A percentile compares a stretch with the other conserved stretches of the same genome.
phyloP scores from a whole-genome alignment of 208 protist species.

The Leptomonas pyrrhocoris region DNA sequence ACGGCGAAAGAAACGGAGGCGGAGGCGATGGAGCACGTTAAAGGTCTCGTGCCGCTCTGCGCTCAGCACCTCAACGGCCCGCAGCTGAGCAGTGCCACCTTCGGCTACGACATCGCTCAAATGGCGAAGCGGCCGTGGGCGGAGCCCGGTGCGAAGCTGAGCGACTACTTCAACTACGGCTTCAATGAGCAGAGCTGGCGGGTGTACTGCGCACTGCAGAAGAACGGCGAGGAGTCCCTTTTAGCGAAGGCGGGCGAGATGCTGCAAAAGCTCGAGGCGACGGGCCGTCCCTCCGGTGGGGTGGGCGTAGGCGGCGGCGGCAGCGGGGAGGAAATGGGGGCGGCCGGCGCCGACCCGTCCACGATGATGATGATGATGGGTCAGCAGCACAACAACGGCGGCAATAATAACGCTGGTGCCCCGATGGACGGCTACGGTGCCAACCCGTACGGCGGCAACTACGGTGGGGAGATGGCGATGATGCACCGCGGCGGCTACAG shows the following conservation, averaged over 20 bases:
- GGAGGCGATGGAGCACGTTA: constrained; percentile 41
- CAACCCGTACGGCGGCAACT: constrained; percentile 15
- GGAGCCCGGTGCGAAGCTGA: constrained; percentile 74
- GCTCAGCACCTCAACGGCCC: constrained; percentile 60
- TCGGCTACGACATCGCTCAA: constrained; percentile 84
- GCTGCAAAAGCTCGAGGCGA: constrained; percentile 54
- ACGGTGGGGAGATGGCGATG: constrained; percentile 2
- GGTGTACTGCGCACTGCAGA: constrained; percentile 84
- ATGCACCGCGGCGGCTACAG: constrained; percentile 1
- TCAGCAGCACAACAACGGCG: not conserved
- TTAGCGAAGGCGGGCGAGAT: constrained; percentile 59
- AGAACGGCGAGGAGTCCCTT: constrained; percentile 61
- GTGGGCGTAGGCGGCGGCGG: constrained; percentile 6
- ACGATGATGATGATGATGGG: constrained; percentile 14
- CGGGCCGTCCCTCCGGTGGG: constrained; percentile 16
- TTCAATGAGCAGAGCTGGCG: constrained; percentile 90
- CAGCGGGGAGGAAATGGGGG: constrained; percentile 1
- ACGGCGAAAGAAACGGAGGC: constrained; percentile 29
- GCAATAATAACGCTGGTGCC: not conserved
- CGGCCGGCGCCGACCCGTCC: not conserved
- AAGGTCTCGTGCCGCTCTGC: constrained; percentile 76
- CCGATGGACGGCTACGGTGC: constrained; percentile 24
- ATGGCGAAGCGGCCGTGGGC: constrained; percentile 84
- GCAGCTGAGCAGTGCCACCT: constrained; percentile 65
- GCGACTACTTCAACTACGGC: constrained; percentile 93